These are phyloP conservation scores for Trichoderma breve DNA, from an alignment of 2,329 filamentous ascomycete species.

Conservation along the genomic window DNA sequence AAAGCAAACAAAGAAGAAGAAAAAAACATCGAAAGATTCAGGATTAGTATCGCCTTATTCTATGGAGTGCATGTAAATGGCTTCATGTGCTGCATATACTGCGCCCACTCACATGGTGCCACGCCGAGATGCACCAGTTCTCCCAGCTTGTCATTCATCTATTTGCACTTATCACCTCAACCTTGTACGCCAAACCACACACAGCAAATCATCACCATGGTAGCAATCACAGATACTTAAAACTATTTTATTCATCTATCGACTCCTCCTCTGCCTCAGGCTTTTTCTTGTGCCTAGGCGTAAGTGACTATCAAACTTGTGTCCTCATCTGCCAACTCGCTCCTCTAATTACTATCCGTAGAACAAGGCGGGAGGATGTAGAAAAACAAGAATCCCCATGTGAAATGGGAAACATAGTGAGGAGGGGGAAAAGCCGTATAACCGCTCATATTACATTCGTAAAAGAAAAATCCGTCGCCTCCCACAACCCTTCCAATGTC, in stretches of 20 bases:
- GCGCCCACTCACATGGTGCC: neutral
- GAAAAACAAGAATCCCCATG: neutral
- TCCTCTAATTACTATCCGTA: constrained; percentile 10
- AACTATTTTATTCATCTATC: constrained; percentile 6
- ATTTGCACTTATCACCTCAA: neutral
- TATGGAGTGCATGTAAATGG: neutral
- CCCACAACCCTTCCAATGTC: neutral
- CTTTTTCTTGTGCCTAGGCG: neutral
- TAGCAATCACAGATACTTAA: neutral
- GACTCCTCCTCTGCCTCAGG: neutral
- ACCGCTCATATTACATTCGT: constrained; percentile 19
- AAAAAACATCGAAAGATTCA: neutral
- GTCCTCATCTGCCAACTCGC: neutral
- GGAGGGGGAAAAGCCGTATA: neutral
- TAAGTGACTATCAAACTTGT: constrained; percentile 1
- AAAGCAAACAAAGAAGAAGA: neutral
- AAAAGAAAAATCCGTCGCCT: neutral
- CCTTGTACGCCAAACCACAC: neutral
- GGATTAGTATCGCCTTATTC: neutral
- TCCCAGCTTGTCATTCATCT: neutral
- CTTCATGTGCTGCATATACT: neutral
- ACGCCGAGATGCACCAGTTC: neutral
- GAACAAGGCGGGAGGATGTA: neutral
- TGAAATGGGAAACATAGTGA: neutral
- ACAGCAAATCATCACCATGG: neutral